Conservation (phyloP, 2,329 filamentous ascomycete species). For the Diaporthe destruens region DNA sequence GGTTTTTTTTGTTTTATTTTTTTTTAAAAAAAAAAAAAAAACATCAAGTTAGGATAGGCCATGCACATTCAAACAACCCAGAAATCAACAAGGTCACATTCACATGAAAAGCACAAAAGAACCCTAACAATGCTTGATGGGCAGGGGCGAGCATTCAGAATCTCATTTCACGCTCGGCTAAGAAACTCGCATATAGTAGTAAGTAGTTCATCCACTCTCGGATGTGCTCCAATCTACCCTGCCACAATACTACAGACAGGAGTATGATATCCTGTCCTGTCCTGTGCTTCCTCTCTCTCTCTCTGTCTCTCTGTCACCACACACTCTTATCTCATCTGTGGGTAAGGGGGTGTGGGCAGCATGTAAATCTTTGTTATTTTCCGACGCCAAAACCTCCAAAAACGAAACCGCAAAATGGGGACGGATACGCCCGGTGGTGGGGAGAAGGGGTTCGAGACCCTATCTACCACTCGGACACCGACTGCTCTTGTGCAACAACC, state of each 20-base stretch:
- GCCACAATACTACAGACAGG: slow-evolving; percentile 7
- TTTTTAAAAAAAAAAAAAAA: too few species aligned
- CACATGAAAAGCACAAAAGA: neutral
- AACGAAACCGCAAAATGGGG: neutral
- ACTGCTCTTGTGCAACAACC: neutral
- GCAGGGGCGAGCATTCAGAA: neutral
- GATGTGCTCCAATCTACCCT: neutral
- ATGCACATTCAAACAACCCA: too few species aligned
- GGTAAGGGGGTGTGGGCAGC: neutral
- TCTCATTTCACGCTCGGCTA: slow-evolving; percentile 18
- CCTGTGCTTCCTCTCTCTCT: too few species aligned
- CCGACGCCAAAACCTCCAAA: slow-evolving; percentile 12
- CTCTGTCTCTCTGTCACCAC: too few species aligned
- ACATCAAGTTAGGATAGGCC: too few species aligned
- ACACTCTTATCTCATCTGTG: neutral
- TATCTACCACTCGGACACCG: too few species aligned
- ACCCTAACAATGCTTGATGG: fast-evolving
- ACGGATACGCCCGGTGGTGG: too few species aligned
- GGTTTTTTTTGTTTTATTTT: too few species aligned
- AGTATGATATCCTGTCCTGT: neutral
- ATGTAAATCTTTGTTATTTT: neutral
- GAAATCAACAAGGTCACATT: neutral
- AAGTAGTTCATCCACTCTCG: too few species aligned
- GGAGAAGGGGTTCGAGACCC: too few species aligned
- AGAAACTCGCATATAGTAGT: neutral